Evolutionary conservation across 2,329 filamentous ascomycete genomes (phyloP).

Genomic region (Colletotrichum magnum): DNA sequence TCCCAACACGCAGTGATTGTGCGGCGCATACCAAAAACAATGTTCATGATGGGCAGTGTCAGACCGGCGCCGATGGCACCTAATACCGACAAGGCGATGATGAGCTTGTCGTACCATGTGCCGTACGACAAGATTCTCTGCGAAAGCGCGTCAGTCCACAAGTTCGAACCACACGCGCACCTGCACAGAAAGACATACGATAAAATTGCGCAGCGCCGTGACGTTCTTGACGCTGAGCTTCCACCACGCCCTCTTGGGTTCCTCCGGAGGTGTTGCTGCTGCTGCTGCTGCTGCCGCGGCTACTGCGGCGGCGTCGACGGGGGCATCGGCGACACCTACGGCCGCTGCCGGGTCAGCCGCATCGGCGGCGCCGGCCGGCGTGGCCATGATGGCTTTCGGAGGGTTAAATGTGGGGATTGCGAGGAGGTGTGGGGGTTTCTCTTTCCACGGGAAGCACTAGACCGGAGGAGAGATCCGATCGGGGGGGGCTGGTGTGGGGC

Average conservation of each 20-base stretch:
- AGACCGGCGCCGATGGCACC: constrained; percentile 35
- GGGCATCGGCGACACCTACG: constrained; percentile 2
- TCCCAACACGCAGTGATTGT: too few relatives aligned
- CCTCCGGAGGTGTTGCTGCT: background rate
- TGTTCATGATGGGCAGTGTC: constrained; percentile 51
- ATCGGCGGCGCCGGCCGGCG: constrained; percentile 34
- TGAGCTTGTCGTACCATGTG: constrained; percentile 30
- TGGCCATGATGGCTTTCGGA: constrained; percentile 30
- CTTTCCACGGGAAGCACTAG: too few relatives aligned
- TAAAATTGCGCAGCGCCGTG: constrained; percentile 35
- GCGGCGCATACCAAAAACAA: constrained; percentile 49
- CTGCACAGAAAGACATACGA: constrained; percentile 20
- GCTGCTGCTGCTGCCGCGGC: too few relatives aligned
- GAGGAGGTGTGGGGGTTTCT: background rate
- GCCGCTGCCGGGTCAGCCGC: constrained; percentile 31
- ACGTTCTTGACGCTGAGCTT: constrained; percentile 35
- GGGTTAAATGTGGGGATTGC: background rate
- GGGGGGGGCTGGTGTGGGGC: background rate
- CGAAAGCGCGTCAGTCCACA: background rate
- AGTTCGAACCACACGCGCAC: too few relatives aligned
- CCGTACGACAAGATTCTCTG: constrained; percentile 35
- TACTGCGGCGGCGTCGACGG: constrained; percentile 10
- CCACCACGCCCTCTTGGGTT: constrained; percentile 29
- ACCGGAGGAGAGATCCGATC: constrained; percentile 19
- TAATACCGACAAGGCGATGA: constrained; percentile 30